Evolutionary conservation across 768 basidiomycete genomes (phyloP).

Genomic region (Lactifluus volemus): DNA sequence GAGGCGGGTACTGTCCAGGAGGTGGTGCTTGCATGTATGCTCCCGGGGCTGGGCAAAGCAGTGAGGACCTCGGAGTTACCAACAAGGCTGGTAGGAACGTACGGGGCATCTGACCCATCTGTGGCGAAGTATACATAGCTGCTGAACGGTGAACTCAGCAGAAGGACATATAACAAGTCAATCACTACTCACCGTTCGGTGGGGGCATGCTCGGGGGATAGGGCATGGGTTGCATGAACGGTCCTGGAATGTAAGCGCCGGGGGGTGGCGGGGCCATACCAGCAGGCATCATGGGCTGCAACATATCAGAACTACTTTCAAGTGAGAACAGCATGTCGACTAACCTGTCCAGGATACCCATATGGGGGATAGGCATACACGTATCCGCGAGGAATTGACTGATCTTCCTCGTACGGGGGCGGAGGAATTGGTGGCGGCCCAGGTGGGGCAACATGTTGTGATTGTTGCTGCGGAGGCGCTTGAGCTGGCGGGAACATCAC

Average conservation of each 20-base stretch:
- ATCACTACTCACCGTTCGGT: slow-evolving; percentile 50
- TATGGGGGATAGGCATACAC: slow-evolving; percentile 72
- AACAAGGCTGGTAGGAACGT: slow-evolving; percentile 26
- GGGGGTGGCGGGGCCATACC: slow-evolving; percentile 78
- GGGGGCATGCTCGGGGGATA: slow-evolving; percentile 72
- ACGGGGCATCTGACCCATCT: slow-evolving; percentile 87
- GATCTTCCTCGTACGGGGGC: slow-evolving; percentile 73
- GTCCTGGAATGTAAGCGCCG: slow-evolving; percentile 68
- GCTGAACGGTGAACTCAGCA: slow-evolving; percentile 11
- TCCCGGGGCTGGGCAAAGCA: slow-evolving; percentile 43
- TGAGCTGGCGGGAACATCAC: slow-evolving; percentile 62
- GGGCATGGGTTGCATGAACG: slow-evolving; percentile 79
- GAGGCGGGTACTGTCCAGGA: slow-evolving; percentile 67
- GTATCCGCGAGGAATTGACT: slow-evolving; percentile 48
- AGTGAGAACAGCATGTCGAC: slow-evolving; percentile 21
- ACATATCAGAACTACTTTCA: slow-evolving; percentile 1
- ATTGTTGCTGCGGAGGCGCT: slow-evolving; percentile 53
- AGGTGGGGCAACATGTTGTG: slow-evolving; percentile 57
- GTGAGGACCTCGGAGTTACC: neutral
- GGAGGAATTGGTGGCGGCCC: slow-evolving; percentile 65
- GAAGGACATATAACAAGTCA: neutral
- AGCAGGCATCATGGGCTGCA: slow-evolving; percentile 74
- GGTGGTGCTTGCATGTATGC: slow-evolving; percentile 73
- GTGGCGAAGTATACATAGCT: slow-evolving; percentile 78
- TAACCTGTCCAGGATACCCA: slow-evolving; percentile 66